These are phyloP conservation scores for Wickerhamiella occidentalis DNA, from an alignment of 805 yeast genomes.

Conservation along the genomic window DNA sequence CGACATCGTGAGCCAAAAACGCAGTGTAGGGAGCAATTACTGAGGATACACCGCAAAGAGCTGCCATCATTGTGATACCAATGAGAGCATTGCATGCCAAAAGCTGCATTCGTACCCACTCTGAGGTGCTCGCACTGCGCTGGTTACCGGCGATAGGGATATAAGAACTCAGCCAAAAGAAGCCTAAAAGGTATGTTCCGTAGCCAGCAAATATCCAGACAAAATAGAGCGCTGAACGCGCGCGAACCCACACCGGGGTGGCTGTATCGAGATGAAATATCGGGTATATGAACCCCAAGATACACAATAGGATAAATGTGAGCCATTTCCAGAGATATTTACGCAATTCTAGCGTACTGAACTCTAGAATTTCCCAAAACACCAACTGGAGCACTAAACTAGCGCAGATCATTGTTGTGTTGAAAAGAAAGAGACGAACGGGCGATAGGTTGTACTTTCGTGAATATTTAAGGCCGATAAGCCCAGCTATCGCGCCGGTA, in stretches of 20 bases:
- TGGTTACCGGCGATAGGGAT: conserved; percentile 21
- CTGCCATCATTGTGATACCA: conserved; percentile 34
- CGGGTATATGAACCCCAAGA: conserved; percentile 18
- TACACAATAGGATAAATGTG: conserved; percentile 21
- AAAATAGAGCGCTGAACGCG: conserved; percentile 16
- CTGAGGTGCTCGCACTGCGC: conserved; percentile 8
- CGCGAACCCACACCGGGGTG: conserved; percentile 11
- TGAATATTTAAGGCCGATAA: neutral
- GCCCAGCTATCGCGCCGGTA: neutral
- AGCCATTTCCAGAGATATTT: conserved; percentile 18
- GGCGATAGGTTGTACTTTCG: neutral
- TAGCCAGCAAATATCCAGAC: conserved; percentile 22
- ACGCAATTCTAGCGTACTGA: conserved; percentile 16
- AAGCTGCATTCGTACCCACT: conserved; percentile 22
- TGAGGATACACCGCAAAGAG: conserved; percentile 32
- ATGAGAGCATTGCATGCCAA: conserved; percentile 30
- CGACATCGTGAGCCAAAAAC: conserved; percentile 21
- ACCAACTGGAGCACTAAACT: conserved; percentile 27
- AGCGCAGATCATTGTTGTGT: conserved; percentile 2
- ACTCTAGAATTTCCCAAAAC: conserved; percentile 29
- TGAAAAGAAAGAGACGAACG: conserved; percentile 14
- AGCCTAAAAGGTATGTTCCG: conserved; percentile 20
- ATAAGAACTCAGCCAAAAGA: conserved; percentile 26
- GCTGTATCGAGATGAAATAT: conserved; percentile 16
- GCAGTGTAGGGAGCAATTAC: conserved; percentile 32